A percentile compares a stretch with the other conserved stretches of the same genome.
Evolutionary conservation across 1,284 basidiomycete species (phyloP).

Genomic region (Cryptococcus sp.): DNA sequence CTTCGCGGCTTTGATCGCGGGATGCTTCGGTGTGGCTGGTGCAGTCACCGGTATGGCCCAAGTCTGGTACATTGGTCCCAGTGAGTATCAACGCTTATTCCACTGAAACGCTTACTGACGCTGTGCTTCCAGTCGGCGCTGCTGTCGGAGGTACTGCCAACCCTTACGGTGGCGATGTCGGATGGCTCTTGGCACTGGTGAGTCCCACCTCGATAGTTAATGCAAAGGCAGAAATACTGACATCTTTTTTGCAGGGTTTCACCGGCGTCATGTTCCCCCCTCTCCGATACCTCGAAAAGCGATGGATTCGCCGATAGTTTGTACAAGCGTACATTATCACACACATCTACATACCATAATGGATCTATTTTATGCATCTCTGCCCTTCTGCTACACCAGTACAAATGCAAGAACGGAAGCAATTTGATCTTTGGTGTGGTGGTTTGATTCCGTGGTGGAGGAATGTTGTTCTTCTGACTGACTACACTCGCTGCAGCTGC

Average conservation of each 20-base stretch:
- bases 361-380: too few relatives aligned
- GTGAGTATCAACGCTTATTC: constrained; percentile 14
- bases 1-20: constrained; percentile 27
- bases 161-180: constrained; percentile 35
- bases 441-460: too few relatives aligned
- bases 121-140: constrained; percentile 19
- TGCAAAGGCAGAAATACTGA: not conserved
- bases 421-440: too few relatives aligned
- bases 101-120: not conserved
- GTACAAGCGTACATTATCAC: not conserved
- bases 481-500: too few relatives aligned
- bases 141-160: constrained; percentile 22
- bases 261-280: constrained; percentile 43
- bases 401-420: too few relatives aligned
- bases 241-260: constrained; percentile 23
- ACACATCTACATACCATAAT: too few relatives aligned
- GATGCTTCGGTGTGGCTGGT: constrained; percentile 33
- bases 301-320: constrained; percentile 11
- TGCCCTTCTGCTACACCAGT: too few relatives aligned
- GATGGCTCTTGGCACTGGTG: constrained; percentile 29
- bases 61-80: constrained; percentile 42
- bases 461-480: too few relatives aligned
- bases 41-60: constrained; percentile 47
- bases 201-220: not conserved
- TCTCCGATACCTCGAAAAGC: constrained; percentile 41